Conservation (phyloP, 2,329 filamentous ascomycete genomes). For the Seiridium cupressi region DNA sequence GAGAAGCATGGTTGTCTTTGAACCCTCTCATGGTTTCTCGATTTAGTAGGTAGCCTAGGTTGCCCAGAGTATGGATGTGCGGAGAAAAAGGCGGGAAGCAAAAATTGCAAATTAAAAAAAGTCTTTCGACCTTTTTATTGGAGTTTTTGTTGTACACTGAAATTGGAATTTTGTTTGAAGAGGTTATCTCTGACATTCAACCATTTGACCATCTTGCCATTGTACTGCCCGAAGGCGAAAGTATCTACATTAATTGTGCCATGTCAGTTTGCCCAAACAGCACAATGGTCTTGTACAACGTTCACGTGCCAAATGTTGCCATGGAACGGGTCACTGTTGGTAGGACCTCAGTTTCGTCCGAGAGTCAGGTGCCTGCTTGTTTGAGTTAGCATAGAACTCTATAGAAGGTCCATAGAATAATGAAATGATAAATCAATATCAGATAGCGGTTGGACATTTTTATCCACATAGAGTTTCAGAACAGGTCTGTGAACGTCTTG, state of each 20-base stretch:
- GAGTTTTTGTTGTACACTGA: no score
- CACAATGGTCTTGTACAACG: neutral
- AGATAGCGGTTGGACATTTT: constrained; percentile 83
- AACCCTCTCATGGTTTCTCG: no score
- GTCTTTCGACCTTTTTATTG: no score
- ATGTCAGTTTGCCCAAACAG: neutral
- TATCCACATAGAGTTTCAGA: constrained; percentile 72
- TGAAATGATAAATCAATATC: constrained; percentile 35
- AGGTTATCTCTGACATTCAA: neutral
- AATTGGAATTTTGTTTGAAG: neutral
- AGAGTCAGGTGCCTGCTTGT: no score
- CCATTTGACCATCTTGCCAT: neutral
- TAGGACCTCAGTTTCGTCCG: no score
- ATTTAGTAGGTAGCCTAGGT: no score
- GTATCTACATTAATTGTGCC: neutral
- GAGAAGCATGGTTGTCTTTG: no score
- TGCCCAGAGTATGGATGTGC: no score
- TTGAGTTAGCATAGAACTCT: neutral
- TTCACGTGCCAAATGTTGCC: no score
- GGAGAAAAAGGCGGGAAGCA: no score
- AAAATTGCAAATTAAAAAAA: no score
- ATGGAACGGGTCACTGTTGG: no score
- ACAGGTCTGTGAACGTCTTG: constrained; percentile 79
- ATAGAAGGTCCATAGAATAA: neutral
- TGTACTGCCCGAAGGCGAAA: neutral